Percentiles rank a stretch among this genome's conserved stretches.
These are phyloP conservation scores for Malbranchea zuffiana DNA, from an alignment of 2,329 filamentous ascomycete genomes.

Conservation along the genomic window DNA sequence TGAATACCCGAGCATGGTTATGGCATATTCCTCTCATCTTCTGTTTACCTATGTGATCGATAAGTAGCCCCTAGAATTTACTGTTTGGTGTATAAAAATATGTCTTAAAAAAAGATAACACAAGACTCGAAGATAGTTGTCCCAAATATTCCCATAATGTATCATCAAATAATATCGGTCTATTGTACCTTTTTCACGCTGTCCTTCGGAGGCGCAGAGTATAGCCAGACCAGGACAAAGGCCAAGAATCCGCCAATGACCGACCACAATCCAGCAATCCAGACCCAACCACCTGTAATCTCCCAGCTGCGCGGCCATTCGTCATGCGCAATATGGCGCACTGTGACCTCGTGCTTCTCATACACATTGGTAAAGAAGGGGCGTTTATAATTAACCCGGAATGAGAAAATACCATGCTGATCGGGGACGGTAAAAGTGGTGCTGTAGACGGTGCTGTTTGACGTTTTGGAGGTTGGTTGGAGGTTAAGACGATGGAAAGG, in stretches of 20 bases:
- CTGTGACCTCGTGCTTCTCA: constrained; percentile 89
- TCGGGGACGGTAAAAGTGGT: constrained; percentile 75
- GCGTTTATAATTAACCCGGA: constrained; percentile 92
- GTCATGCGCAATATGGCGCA: constrained; percentile 93
- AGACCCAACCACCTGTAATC: constrained; percentile 88
- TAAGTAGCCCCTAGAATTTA: too few relatives aligned
- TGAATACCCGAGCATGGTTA: too few relatives aligned
- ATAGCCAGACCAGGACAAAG: constrained; percentile 86
- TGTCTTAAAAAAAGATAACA: too few relatives aligned
- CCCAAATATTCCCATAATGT: too few relatives aligned
- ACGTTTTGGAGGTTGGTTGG: constrained; percentile 44
- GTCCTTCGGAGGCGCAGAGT: constrained; percentile 45
- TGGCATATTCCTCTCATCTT: too few relatives aligned
- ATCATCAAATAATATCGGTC: background rate
- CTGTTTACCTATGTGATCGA: too few relatives aligned
- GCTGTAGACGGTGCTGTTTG: constrained; percentile 62
- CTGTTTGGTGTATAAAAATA: too few relatives aligned
- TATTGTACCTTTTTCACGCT: constrained; percentile 13
- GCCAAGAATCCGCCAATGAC: constrained; percentile 74
- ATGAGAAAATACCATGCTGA: constrained; percentile 98
- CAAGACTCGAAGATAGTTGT: too few relatives aligned
- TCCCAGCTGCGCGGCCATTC: constrained; percentile 87
- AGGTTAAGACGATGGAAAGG: constrained; percentile 87
- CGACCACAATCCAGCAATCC: constrained; percentile 77
- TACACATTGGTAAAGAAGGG: constrained; percentile 82